Conservation (phyloP, 164 flowering plant species). For the Vitis rupestris region DNA sequence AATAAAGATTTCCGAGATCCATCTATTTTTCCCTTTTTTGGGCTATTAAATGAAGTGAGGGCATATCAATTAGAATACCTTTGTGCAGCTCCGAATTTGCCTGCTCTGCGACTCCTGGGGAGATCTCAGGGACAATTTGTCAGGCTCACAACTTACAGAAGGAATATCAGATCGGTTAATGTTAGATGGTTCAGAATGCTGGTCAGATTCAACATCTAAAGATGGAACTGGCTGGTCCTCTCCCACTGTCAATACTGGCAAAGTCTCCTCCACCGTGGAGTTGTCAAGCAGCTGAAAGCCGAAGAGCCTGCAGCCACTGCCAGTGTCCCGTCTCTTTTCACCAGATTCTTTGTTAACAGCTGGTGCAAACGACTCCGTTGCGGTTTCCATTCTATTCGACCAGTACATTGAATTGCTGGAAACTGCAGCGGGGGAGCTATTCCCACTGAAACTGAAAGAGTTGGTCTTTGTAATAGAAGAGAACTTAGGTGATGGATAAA, state of each 20-base stretch:
- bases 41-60: too few relatives aligned
- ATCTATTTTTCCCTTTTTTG: too few relatives aligned
- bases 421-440: conserved; percentile 34
- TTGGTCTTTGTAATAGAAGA: conserved; percentile 38
- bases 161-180: conserved; percentile 53
- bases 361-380: conserved; percentile 45
- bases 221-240: conserved; percentile 49
- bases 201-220: conserved; percentile 57
- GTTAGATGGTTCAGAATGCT: conserved; percentile 66
- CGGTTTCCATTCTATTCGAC: conserved; percentile 44
- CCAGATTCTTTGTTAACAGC: conserved; percentile 35
- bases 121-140: conserved; percentile 64
- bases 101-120: conserved; percentile 69
- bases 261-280: conserved; percentile 42
- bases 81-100: conserved; percentile 83
- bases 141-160: conserved; percentile 69
- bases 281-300: conserved; percentile 74
- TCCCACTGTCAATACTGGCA: conserved; percentile 24
- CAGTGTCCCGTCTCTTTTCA: conserved; percentile 56
- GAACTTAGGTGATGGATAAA: conserved; percentile 51
- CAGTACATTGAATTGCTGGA: conserved; percentile 48
- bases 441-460: conserved; percentile 37
- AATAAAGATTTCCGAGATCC: too few relatives aligned
- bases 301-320: conserved; percentile 70
- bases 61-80: conserved; percentile 40